A percentile compares a stretch with the other conserved stretches of the same genome.
Evolutionary conservation across 1,139 yeast species (phyloP).

Genomic region (Lodderomyces elongisporus): DNA sequence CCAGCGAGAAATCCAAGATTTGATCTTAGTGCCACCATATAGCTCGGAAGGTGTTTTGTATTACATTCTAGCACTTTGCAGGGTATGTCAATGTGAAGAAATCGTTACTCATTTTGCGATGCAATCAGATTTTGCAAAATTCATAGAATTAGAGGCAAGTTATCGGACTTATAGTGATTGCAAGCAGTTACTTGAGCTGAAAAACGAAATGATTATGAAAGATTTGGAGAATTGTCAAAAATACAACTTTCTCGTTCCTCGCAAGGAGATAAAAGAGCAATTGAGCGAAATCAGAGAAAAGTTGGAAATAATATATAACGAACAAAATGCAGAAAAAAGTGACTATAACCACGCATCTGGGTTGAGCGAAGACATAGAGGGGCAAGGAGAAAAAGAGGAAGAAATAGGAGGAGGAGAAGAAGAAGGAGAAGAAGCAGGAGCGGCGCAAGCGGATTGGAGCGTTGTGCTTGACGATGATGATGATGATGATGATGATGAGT

Average conservation of each 20-base stretch:
- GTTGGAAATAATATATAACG: background rate
- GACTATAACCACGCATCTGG: background rate
- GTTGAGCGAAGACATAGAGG: background rate
- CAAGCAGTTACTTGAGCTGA: conserved; percentile 5
- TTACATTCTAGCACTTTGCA: conserved; percentile 28
- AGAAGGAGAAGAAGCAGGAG: background rate
- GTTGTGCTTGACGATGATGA: background rate
- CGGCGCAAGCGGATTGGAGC: background rate
- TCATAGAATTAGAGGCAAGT: conserved; percentile 5
- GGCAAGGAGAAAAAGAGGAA: background rate
- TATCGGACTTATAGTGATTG: conserved; percentile 7
- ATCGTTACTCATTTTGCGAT: conserved; percentile 11
- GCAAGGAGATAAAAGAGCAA: conserved; percentile 17
- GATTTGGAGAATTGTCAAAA: conserved; percentile 26
- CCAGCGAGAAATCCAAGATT: conserved; percentile 30
- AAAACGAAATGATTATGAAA: conserved; percentile 12
- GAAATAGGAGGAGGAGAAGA: background rate
- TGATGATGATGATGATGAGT: background rate
- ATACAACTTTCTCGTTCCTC: conserved; percentile 27
- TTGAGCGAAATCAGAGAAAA: conserved; percentile 3
- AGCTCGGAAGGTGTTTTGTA: conserved; percentile 39
- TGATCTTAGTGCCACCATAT: conserved; percentile 43
- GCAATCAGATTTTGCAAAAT: conserved; percentile 5
- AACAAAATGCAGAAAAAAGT: background rate
- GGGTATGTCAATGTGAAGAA: conserved; percentile 17